A percentile compares a stretch with the other conserved stretches of the same genome.
Evolutionary conservation across 1,284 basidiomycete species (phyloP).

Genomic region (Trichosporon inkin): DNA sequence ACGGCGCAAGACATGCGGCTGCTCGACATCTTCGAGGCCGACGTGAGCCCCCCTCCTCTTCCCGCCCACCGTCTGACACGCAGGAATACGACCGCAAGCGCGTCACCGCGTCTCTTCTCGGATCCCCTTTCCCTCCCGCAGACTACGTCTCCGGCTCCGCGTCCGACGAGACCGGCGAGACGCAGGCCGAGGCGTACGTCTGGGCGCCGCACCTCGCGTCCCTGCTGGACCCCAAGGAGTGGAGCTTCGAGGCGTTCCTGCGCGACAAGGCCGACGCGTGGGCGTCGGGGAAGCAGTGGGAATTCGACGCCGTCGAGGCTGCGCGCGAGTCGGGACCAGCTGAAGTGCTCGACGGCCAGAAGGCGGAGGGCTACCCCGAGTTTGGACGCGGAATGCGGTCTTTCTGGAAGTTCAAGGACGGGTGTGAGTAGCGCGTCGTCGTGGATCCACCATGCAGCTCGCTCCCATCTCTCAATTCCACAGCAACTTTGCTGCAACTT

Average conservation of each 20-base stretch:
- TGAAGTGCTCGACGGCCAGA: conserved; percentile 29
- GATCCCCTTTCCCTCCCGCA: conserved; percentile 50
- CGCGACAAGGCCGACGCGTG: conserved; percentile 38
- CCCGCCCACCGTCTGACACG: neutral
- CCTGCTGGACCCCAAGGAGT: conserved; percentile 62
- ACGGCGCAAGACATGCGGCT: conserved; percentile 58
- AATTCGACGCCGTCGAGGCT: conserved; percentile 65
- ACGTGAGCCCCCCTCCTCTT: neutral
- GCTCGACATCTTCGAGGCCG: conserved; percentile 72
- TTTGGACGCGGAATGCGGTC: conserved; percentile 62
- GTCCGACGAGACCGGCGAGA: conserved; percentile 15
- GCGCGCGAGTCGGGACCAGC: conserved; percentile 56
- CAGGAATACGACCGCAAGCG: conserved; percentile 42
- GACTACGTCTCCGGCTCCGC: conserved; percentile 7
- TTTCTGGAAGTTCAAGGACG: conserved; percentile 59
- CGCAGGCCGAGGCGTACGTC: conserved; percentile 63
- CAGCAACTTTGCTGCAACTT: neutral
- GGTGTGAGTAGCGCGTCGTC: conserved; percentile 42
- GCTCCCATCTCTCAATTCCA: too few relatives aligned
- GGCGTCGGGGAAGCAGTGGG: conserved; percentile 31
- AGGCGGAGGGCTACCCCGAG: conserved; percentile 32
- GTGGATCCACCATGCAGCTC: too few relatives aligned
- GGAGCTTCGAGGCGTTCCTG: conserved; percentile 54
- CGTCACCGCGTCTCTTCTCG: conserved; percentile 54
- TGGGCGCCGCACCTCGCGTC: conserved; percentile 54